Evolutionary conservation across 495 filamentous ascomycete species (phyloP), one percentile per base, ranked within the genome.

Genomic region (Annulohypoxylon stygium): DNA sequence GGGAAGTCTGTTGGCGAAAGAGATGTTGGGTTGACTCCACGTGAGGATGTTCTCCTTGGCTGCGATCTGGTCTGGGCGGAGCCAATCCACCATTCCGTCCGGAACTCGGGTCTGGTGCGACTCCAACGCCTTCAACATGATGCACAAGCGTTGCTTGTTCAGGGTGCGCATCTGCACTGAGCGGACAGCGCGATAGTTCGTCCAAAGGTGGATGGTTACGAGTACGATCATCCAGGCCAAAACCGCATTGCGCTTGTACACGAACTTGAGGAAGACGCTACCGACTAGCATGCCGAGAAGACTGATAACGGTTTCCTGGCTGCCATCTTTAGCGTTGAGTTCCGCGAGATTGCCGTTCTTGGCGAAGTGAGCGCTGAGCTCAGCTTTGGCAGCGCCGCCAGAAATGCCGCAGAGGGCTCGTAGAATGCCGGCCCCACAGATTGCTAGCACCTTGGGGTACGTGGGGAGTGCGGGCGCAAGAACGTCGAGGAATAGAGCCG

Each of bases 311-410:
- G 95, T 99, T 82, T 99, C 95, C 83, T 99, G 95, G 68, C 93
- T 95, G 23, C 94, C 95, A 77, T 99, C 95, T 89, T 99, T 88
- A 57, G 95, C 95, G 82, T 97, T 98, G 48, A 98, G 84, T 79
- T 98, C 95, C 10, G 93, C 95, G 47, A 98, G 80, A 81, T 97
- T 98, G n/a, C 93, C 93, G 80, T 88, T 88, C 69, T 83, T 86
- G 5, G 95, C 93, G 81, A 99, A 99, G 82, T 99, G 96, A 20
- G 93, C 93, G 75, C 92, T 95, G 73, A 99, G 80, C 74, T 90
- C 94, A 2, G 95, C 95, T 80, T 99, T 99, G 20, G 93, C 91
- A 55, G 93, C 93, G 11, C 91, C 93, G 4, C 93, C 95, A 0
- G 95, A 92, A 16, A 98, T 93, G 16, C 95, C 95, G 78, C 95